phyloP scores from a whole-genome alignment of 768 basidiomycete species.

The Russula dissimulans region DNA sequence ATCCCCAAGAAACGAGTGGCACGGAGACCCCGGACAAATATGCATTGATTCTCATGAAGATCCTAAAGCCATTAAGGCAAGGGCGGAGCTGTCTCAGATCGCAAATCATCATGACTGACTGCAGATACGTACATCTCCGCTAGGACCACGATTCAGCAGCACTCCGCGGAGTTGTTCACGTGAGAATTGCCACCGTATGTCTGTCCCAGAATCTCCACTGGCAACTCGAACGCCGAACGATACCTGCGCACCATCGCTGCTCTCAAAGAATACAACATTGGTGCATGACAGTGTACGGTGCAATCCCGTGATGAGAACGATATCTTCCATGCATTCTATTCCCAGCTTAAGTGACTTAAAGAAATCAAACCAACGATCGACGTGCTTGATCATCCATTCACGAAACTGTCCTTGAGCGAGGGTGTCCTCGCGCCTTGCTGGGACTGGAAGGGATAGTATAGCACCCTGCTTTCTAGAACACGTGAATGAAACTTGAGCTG shows the following conservation, averaged over 20 bases:
- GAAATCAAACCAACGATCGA: neutral
- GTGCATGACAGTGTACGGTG: neutral
- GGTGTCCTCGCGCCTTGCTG: neutral
- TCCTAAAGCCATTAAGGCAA: neutral
- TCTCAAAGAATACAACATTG: neutral
- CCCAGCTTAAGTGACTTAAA: neutral
- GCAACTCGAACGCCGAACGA: neutral
- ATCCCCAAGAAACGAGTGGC: neutral
- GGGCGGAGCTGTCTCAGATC: neutral
- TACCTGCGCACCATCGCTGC: neutral
- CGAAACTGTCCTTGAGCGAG: neutral
- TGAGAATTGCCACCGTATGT: neutral
- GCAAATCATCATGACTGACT: neutral
- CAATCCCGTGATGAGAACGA: neutral
- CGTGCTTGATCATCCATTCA: neutral
- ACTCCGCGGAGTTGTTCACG: neutral
- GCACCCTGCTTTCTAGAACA: neutral
- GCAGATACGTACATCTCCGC: neutral
- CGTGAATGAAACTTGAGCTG: neutral
- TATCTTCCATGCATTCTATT: neutral
- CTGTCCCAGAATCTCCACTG: neutral
- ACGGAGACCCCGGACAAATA: neutral
- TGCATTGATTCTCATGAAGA: neutral
- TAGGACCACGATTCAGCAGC: neutral
- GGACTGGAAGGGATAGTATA: neutral